Evolutionary conservation across 768 basidiomycete species (phyloP), one percentile per base, ranked within the genome.

Genomic region (Hypholoma sublateritium): DNA sequence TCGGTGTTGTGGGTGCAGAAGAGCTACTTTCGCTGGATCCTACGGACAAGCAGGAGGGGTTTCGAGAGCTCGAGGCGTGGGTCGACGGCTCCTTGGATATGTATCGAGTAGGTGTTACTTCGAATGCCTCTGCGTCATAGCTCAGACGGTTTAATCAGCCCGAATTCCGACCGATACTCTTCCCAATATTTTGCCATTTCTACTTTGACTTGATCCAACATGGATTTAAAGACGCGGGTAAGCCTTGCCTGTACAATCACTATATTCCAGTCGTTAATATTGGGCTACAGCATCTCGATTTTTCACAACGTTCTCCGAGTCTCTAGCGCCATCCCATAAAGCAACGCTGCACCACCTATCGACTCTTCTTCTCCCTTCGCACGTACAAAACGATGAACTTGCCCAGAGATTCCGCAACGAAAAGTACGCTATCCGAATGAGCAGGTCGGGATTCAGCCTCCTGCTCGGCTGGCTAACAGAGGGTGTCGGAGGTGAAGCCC

Each of bases 111-210:
- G 63, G 83, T 59, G 32, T 50, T 55, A n/a, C 28, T 12, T 46
- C 24, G 12, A 34, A 44, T 53, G 36, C n/a, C 47, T 47, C 22
- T 50, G 32, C 17, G 13, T 42, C 35, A 9, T 28, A n/a, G 19
- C n/a, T 45, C 25, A 58, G 56, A 65, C 42, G 42, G 54, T 50
- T 24, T 32, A 45, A 34, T 52, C 69, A 98, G 91, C 93, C 93
- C 53, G 95, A 99, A 72, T 90, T 99, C 64, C 82, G 91, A 44
- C 95, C 93, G 44, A 89, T 99, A 35, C 74, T 97, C 14, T 97
- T 95, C 67, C 97, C 97, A 2, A 91, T 99, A 59, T 98, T 98
- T 69, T 93, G 91, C 49, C 94, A 99, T 72, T 98, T 98, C 69
- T 98, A 96, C 70, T 79, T 99, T 28, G 96, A 98, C 70, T 81